phyloP scores from a whole-genome alignment of 1,284 basidiomycete species.

The Sporisorium graminicola region DNA sequence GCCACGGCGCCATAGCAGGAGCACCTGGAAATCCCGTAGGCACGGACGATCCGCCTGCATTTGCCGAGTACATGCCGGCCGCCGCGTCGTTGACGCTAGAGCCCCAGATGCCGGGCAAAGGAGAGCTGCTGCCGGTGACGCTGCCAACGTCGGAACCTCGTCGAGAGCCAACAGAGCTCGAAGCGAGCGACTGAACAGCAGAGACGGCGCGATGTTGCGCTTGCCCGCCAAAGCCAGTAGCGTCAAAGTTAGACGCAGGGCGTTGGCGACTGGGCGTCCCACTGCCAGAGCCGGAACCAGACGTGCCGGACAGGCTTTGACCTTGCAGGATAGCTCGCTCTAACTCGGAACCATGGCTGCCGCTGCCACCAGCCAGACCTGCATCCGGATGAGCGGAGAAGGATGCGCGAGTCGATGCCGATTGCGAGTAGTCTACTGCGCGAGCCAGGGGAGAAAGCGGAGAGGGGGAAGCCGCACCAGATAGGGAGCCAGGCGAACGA shows the following conservation, averaged over 20 bases:
- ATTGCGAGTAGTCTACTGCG: slow-evolving; percentile 10
- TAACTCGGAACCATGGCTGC: slow-evolving; percentile 16
- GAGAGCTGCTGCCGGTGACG: slow-evolving; percentile 9
- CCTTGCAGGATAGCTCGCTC: slow-evolving; percentile 40
- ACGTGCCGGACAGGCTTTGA: slow-evolving; percentile 3
- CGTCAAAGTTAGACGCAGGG: slow-evolving; percentile 15
- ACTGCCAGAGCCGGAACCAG: slow-evolving; percentile 15
- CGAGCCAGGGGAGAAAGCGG: slow-evolving; percentile 16
- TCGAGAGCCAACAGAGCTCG: slow-evolving; percentile 21
- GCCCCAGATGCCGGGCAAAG: slow-evolving; percentile 13
- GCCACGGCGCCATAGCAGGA: slow-evolving; percentile 49
- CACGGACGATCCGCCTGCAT: slow-evolving; percentile 40
- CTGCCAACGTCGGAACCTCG: slow-evolving; percentile 34
- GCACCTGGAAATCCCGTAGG: slow-evolving; percentile 53
- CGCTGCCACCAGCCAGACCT: slow-evolving; percentile 9
- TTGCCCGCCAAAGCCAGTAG: slow-evolving; percentile 8
- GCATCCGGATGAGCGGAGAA: slow-evolving; percentile 25
- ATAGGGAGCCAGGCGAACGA: slow-evolving; percentile 13
- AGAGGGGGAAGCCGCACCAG: slow-evolving; percentile 27
- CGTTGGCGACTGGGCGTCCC: slow-evolving; percentile 23
- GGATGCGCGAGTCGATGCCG: slow-evolving; percentile 18
- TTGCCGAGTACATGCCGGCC: slow-evolving; percentile 18
- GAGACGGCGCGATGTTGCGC: slow-evolving; percentile 34
- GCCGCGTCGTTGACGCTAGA: slow-evolving; percentile 14
- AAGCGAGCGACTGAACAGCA: slow-evolving; percentile 27